Evolutionary conservation across 1,284 basidiomycete species (phyloP).

Genomic region (Cutaneotrichosporon mucoides): DNA sequence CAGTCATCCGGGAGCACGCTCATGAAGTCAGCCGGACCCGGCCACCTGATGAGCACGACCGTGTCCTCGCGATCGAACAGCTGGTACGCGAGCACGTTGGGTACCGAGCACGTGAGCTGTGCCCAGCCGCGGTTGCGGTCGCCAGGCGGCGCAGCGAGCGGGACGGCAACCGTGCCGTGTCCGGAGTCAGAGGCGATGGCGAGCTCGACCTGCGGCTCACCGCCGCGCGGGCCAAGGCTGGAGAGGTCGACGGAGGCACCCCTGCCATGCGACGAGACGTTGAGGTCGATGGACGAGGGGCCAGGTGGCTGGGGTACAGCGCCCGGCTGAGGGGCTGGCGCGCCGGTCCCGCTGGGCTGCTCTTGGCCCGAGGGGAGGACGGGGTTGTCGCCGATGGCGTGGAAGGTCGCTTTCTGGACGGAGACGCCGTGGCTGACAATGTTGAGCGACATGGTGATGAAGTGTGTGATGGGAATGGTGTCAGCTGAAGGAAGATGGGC

Average conservation of each 20-base stretch:
- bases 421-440: not conserved
- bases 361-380: no score
- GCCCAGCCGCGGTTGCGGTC: conserved; percentile 15
- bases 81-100: conserved; percentile 9
- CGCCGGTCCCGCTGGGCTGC: no score
- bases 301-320: not conserved
- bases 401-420: not conserved
- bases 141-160: conserved; percentile 2
- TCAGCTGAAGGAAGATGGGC: no score
- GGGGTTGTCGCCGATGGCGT: no score
- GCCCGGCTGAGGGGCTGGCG: no score
- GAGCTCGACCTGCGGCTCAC: conserved; percentile 7
- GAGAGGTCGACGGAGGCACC: conserved; percentile 1
- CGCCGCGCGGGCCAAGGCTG: conserved; percentile 10
- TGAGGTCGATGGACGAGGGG: not conserved
- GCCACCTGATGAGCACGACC: conserved; percentile 20
- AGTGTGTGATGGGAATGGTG: no score
- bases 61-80: conserved; percentile 7
- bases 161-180: conserved; percentile 2
- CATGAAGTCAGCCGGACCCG: conserved; percentile 29
- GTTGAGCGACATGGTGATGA: conserved; percentile 2
- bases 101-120: not conserved
- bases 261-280: not conserved
- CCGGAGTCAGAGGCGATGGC: not conserved
- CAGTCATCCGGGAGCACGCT: conserved; percentile 58